Evolutionary conservation across 768 basidiomycete genomes (phyloP).

Genomic region (Lentinula raphanica): DNA sequence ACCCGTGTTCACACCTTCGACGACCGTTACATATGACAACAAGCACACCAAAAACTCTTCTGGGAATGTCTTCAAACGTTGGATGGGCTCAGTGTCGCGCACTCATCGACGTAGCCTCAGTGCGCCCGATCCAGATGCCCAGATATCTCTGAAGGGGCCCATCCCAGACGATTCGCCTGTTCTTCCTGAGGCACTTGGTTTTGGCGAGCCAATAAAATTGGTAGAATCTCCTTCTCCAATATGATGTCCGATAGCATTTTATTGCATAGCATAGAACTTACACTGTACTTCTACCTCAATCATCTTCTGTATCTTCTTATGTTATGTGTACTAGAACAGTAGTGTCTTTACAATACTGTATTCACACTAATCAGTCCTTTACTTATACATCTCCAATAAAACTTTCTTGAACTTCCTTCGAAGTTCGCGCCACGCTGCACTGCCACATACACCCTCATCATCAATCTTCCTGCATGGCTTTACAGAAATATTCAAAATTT

Average conservation of each 20-base stretch:
- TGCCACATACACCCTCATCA: background rate
- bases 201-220: conserved; percentile 14
- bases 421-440: no score
- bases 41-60: conserved; percentile 15
- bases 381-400: no score
- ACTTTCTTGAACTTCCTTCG: no score
- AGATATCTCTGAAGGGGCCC: conserved; percentile 7
- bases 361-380: background rate
- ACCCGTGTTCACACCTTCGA: background rate
- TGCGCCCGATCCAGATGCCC: conserved; percentile 39
- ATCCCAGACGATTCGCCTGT: conserved; percentile 11
- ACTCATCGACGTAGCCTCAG: conserved; percentile 47
- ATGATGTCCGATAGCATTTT: background rate
- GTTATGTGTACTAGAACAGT: background rate
- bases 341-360: background rate
- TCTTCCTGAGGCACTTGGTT: conserved; percentile 13
- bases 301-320: background rate
- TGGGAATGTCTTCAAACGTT: conserved; percentile 36
- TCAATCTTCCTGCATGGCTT: conserved; percentile 32
- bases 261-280: conserved; percentile 1
- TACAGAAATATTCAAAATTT: conserved; percentile 48
- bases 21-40: background rate
- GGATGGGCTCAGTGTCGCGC: conserved; percentile 32
- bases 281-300: background rate
- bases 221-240: background rate